Percentiles rank a stretch among this genome's conserved stretches.
phyloP scores from a whole-genome alignment of 768 basidiomycete species.

The Phallus indusiatus region DNA sequence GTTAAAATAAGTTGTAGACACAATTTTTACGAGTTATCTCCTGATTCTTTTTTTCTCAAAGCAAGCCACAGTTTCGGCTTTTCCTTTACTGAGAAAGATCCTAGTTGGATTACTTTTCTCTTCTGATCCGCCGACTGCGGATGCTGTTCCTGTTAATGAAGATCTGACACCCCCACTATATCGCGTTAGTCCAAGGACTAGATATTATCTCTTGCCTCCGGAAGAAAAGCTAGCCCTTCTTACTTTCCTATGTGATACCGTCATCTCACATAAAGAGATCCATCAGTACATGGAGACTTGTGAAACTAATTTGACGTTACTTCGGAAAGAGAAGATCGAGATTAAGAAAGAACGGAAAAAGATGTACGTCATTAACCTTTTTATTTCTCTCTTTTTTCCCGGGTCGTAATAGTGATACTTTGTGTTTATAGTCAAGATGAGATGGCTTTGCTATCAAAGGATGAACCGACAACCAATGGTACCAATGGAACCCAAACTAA shows the following conservation, averaged over 20 bases:
- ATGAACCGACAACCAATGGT: conserved; percentile 18
- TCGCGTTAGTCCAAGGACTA: conserved; percentile 41
- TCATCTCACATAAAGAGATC: conserved; percentile 82
- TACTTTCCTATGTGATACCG: conserved; percentile 82
- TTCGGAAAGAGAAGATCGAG: conserved; percentile 93
- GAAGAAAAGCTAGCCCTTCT: conserved; percentile 80
- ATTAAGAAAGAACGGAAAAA: conserved; percentile 85
- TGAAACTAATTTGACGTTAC: conserved; percentile 81
- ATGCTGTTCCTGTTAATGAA: not conserved
- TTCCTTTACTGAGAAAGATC: conserved; percentile 63
- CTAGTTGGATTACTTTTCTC: conserved; percentile 67
- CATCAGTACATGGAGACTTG: conserved; percentile 85
- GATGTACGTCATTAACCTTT: conserved; percentile 46
- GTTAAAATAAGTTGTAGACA: conserved; percentile 24
- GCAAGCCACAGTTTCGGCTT: conserved; percentile 66
- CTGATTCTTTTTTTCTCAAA: conserved; percentile 21
- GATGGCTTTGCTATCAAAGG: conserved; percentile 55
- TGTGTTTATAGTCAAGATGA: conserved; percentile 49
- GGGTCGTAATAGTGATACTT: conserved; percentile 6
- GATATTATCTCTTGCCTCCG: conserved; percentile 65
- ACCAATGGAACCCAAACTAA: conserved; percentile 22
- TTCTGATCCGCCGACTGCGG: conserved; percentile 32
- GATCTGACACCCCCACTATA: conserved; percentile 1
- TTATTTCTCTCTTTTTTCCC: not conserved
- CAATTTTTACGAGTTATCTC: not conserved